Evolutionary conservation across 2,329 filamentous ascomycete genomes (phyloP), one percentile per base, ranked within the genome.

Genomic region (Phialophora expanda): DNA sequence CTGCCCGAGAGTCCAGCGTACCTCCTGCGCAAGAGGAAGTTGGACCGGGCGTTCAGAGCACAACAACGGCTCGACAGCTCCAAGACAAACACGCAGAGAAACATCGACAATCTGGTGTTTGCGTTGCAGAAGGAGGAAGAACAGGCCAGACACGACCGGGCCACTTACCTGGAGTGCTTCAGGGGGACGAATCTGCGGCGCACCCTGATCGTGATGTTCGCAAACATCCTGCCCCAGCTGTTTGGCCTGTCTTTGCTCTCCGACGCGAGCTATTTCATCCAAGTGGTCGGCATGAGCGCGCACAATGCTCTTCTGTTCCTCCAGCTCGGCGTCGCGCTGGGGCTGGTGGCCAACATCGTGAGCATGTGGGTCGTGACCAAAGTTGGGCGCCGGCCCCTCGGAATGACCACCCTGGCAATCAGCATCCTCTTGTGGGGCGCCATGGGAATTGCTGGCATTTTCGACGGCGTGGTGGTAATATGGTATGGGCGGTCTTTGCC

Each of bases 1-100:
- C 77, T 86, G 38, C 84, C 84, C 0, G 84, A 86, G 67, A 83
- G 80, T 12, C 84, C 84, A 0, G 76, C 81, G 0, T 85, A 80
- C 66, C 74, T 85, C 1, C 73, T 86, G 1, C 78, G 82, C 3
- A 80, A 78, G 60, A 75, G 75, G 3, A 73, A 73, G 5, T 72
- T 79, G 11, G 74, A 75, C 0, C 72, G 82, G 55, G 80, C 82
- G 1, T 73, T 82, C 65, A 74, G 76, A 64, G 79, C 83, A 14
- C 82, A 86, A 71, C 78, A 77, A 58, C 81, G 83, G 55, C 80
- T 88, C 57, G 81, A 85, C 67, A 79, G 80, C 0, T 62, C 73
- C 0, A 75, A 74, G 4, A 72, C 74, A 1, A 77, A 81, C 38
- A 78, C 80, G 0, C 71, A 72, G 8, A 69, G 70, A 1, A 65